Conservation (phyloP, 306 rosid species). For the Cyclanthera cordifolia region DNA sequence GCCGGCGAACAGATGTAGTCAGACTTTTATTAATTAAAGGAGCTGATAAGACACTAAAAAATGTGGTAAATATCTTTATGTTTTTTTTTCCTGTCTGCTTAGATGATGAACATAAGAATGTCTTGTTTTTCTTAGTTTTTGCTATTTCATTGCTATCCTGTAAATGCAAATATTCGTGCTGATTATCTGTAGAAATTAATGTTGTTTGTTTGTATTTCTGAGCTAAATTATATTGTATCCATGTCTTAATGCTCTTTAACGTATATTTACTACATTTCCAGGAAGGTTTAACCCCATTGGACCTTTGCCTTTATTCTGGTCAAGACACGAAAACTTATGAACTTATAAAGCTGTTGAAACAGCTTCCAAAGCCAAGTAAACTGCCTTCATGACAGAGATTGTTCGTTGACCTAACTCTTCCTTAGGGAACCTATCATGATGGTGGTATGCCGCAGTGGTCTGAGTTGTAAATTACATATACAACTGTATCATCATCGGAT, state of each 20-base stretch:
- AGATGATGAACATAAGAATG: not conserved
- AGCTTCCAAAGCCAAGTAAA: constrained; percentile 27
- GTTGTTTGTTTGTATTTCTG: not conserved
- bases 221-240: not conserved
- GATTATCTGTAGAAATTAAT: not conserved
- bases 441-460: not conserved
- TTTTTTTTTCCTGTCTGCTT: not conserved
- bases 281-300: constrained; percentile 81
- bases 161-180: not conserved
- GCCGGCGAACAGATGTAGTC: constrained; percentile 62
- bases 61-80: constrained; percentile 39
- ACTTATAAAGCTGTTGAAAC: constrained; percentile 71
- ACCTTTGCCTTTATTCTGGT: constrained; percentile 69
- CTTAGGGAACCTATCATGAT: not conserved
- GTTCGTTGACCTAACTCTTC: not conserved
- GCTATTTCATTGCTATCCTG: not conserved
- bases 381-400: constrained; percentile 4
- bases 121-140: not conserved
- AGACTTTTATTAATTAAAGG: constrained; percentile 83
- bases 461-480: not conserved
- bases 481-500: not conserved
- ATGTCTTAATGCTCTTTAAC: not conserved
- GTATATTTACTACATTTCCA: constrained; percentile 21
- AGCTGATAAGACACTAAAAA: constrained; percentile 60
- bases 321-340: constrained; percentile 52